Conservation (phyloP, 2,329 filamentous ascomycete species). For the Neonectria faginata region DNA sequence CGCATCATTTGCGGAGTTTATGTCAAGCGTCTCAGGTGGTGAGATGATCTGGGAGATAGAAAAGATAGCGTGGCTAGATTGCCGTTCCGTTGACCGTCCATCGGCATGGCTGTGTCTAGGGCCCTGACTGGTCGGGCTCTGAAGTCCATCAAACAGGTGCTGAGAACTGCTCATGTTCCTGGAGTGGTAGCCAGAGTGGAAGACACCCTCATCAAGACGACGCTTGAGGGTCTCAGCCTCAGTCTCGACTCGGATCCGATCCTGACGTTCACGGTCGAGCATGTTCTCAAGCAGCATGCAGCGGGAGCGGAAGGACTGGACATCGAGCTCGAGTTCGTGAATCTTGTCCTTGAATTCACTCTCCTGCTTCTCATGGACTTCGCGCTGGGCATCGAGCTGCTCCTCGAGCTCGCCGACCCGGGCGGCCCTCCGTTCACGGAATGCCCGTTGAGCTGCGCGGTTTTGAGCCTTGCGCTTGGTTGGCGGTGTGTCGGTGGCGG, state of each 20-base stretch:
- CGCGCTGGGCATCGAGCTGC: conserved; percentile 71
- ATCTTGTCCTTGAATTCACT: conserved; percentile 69
- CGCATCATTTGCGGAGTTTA: conserved; percentile 44
- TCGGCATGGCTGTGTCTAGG: conserved; percentile 46
- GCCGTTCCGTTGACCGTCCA: conserved; percentile 42
- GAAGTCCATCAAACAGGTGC: conserved; percentile 45
- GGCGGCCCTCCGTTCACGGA: conserved; percentile 86
- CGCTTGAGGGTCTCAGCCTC: conserved; percentile 53
- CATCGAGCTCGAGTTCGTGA: conserved; percentile 70
- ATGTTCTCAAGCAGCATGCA: conserved; percentile 73
- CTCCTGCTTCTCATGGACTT: conserved; percentile 67
- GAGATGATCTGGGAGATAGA: conserved; percentile 70
- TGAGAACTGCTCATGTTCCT: conserved; percentile 44
- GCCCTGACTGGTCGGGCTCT: conserved; percentile 43
- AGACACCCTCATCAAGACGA: conserved; percentile 46
- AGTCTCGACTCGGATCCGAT: conserved; percentile 58
- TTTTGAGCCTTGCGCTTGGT: conserved; percentile 97
- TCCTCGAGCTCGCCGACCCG: conserved; percentile 82
- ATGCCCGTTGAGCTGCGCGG: conserved; percentile 88
- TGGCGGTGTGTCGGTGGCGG: conserved; percentile 89
- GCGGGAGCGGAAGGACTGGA: conserved; percentile 72
- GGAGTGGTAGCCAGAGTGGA: conserved; percentile 44
- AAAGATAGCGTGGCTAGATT: conserved; percentile 58
- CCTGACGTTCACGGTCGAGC: conserved; percentile 68
- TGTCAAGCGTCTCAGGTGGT: conserved; percentile 59